Conservation (phyloP, 208 protist genomes). For the Porcisia hertigi region DNA sequence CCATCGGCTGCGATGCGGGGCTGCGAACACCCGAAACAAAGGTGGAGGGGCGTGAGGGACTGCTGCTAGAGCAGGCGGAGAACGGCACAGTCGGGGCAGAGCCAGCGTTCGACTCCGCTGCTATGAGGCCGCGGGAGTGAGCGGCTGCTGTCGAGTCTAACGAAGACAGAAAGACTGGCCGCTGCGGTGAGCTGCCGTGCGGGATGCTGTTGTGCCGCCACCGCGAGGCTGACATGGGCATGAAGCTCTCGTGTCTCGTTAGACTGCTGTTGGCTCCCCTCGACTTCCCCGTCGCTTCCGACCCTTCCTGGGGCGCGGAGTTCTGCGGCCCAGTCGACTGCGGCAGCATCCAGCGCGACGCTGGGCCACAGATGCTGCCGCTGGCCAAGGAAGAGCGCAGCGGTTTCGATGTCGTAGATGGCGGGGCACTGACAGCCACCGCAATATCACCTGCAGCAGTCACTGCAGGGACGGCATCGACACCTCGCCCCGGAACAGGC, state of each 20-base stretch:
- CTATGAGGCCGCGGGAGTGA: conserved; percentile 22
- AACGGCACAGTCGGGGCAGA: not conserved
- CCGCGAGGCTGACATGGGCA: not conserved
- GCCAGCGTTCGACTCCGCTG: conserved; percentile 16
- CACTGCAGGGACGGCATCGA: not conserved
- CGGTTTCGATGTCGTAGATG: not conserved
- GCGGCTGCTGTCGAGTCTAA: conserved; percentile 25
- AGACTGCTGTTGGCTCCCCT: not conserved
- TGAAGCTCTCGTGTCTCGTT: not conserved
- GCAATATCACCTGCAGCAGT: not conserved
- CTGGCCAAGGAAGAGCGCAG: too few relatives aligned
- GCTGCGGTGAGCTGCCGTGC: conserved; percentile 28
- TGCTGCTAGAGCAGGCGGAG: not conserved
- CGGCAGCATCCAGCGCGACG: not conserved
- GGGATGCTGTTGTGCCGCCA: conserved; percentile 19
- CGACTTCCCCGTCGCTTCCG: not conserved
- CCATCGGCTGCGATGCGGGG: not conserved
- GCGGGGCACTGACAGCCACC: not conserved
- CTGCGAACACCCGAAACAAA: not conserved
- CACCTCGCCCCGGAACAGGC: not conserved
- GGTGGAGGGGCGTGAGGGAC: not conserved
- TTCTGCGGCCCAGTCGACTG: not conserved
- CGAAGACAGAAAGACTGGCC: conserved; percentile 29
- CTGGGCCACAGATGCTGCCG: not conserved
- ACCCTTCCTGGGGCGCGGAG: not conserved